Percentiles rank a stretch among this genome's conserved stretches.
phyloP scores from a whole-genome alignment of 2,329 filamentous ascomycete species.

The Cordyceps pruinosa region DNA sequence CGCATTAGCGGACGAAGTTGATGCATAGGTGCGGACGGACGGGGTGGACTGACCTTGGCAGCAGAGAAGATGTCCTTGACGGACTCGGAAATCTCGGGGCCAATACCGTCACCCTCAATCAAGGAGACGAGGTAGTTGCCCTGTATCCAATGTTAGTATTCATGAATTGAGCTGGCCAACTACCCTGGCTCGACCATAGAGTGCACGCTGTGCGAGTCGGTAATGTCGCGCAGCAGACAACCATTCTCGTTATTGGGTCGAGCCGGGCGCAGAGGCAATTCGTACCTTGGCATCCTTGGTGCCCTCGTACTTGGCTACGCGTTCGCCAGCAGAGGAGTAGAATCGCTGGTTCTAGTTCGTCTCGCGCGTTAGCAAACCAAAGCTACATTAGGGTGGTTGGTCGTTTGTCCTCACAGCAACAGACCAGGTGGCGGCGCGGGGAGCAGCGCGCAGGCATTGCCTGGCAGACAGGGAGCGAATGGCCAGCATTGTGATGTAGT shows the following conservation, averaged over 20 bases:
- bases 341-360: slow-evolving; percentile 44
- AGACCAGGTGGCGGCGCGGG: slow-evolving; percentile 42
- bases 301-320: slow-evolving; percentile 90
- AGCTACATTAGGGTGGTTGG: slow-evolving; percentile 7
- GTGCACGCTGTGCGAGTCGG: not conserved
- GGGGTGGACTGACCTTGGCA: slow-evolving; percentile 61
- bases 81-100: slow-evolving; percentile 93
- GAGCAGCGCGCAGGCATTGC: slow-evolving; percentile 69
- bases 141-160: slow-evolving; percentile 37
- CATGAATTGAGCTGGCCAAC: slow-evolving; percentile 6
- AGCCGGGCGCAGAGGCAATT: slow-evolving; percentile 20
- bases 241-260: not conserved
- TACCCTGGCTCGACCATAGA: not conserved
- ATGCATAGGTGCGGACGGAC: not conserved
- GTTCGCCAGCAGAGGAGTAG: slow-evolving; percentile 60
- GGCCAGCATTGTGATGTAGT: slow-evolving; percentile 65
- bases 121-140: slow-evolving; percentile 93
- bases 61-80: slow-evolving; percentile 98
- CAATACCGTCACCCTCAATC: slow-evolving; percentile 98
- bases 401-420: slow-evolving; percentile 24
- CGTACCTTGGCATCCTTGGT: slow-evolving; percentile 81
- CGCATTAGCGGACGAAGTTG: slow-evolving; percentile 18
- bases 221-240: not conserved
- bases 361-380: slow-evolving; percentile 2
- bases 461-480: slow-evolving; percentile 69